Base-by-base conservation (phyloP, 352 stramenopile genomes). In the Salisapilia sapeloensis region DNA sequence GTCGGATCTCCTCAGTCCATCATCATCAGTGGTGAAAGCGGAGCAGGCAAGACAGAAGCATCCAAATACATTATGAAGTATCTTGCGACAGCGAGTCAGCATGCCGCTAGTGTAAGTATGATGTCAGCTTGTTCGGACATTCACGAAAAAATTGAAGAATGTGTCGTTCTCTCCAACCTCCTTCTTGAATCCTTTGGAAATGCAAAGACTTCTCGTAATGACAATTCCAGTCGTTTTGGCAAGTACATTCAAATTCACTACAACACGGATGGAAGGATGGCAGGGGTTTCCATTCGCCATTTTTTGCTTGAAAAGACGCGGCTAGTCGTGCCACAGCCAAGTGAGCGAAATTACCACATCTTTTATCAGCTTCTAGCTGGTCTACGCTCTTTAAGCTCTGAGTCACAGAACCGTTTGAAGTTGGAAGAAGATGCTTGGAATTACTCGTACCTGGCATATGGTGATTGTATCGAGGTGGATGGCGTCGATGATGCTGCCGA, bases 31-130 rank as follows among this genome's bases (percentile, higher is more conserved):
- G 87, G 87, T 17, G 87, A 96, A 40, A 93, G 71, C 21, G 87
- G 87, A 6, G 85, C 85, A 0, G 89, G 89, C 6, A 97, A 97
- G 56, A 97, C 89, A 0, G 85, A 96, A 45, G 92, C 84, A 2
- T 94, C 84, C 25, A 96, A 96, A 53, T 93, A 95, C 42, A 81
- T 86, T 9, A 83, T 85, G 70, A 85, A 89, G 33, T 84, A 92
- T 32, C 56, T 89, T 7, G 70, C 74, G 4, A 75, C 70, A 1
- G 69, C 69, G 2, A 87, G 72, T 40, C 74, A 78, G 18, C 66
- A 76, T 28, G 33, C 49, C 10, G 32, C 46, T 4, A 43, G 48
- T 13, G 59, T 80, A 4, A 14, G 20, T 12, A 22, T 44, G 13
- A n/a, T n/a, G n/a, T n/a, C n/a, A n/a, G n/a, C n/a, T n/a, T n/a